phyloP scores from a whole-genome alignment of 768 basidiomycete species.

The Leccinum aurantiacum region DNA sequence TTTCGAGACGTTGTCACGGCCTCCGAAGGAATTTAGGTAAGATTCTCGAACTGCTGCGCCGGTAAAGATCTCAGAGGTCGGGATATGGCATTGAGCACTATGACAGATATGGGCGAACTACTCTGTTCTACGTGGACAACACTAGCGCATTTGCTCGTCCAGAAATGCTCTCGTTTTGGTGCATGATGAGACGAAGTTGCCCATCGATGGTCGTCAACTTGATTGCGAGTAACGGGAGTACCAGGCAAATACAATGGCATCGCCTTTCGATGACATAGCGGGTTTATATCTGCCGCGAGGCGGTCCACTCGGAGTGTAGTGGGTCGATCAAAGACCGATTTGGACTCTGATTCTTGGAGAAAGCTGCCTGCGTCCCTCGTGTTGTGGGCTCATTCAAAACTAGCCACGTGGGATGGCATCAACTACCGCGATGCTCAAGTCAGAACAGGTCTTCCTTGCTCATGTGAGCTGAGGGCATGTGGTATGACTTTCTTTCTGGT shows the following conservation, averaged over 20 bases:
- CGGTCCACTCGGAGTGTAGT: background rate
- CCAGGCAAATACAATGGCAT: too few species aligned
- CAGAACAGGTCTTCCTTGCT: background rate
- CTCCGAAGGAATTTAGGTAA: background rate
- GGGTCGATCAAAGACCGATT: background rate
- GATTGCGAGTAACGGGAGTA: too few species aligned
- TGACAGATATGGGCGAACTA: background rate
- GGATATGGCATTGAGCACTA: background rate
- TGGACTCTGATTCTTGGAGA: background rate
- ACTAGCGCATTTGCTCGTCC: background rate
- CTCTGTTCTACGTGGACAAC: background rate
- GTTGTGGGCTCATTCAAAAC: slow-evolving; percentile 1
- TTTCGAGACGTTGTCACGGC: background rate
- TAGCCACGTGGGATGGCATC: background rate
- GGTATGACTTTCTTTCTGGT: background rate
- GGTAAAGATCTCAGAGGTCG: background rate
- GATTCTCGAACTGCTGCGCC: background rate
- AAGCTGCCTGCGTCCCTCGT: background rate
- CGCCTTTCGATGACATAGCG: background rate
- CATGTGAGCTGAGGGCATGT: slow-evolving; percentile 15
- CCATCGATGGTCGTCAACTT: background rate
- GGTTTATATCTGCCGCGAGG: background rate
- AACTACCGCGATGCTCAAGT: slow-evolving; percentile 12
- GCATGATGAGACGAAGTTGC: background rate
- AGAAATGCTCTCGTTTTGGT: background rate